Evolutionary conservation across 2,329 filamentous ascomycete genomes (phyloP).

Genomic region (Fusarium nanum): DNA sequence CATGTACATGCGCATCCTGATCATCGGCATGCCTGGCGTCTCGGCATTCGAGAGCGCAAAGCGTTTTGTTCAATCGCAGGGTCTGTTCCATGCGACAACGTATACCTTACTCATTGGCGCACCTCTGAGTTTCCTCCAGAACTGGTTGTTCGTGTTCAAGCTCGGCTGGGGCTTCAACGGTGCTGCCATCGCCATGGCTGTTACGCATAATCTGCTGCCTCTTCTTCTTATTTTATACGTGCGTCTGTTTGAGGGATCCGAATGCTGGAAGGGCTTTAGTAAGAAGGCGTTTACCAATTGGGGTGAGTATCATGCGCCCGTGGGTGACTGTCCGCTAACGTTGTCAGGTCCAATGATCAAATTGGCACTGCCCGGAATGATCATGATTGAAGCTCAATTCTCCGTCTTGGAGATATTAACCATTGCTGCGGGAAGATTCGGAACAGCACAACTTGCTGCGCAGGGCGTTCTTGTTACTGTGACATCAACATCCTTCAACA

Average conservation of each 20-base stretch:
- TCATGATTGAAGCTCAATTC: conserved; percentile 93
- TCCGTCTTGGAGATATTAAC: conserved; percentile 90
- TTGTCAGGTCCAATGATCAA: conserved; percentile 73
- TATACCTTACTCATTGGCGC: conserved; percentile 79
- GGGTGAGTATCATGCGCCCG: conserved; percentile 48
- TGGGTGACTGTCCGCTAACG: background rate
- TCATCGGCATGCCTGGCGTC: conserved; percentile 77
- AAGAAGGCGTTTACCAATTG: conserved; percentile 76
- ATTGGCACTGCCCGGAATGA: conserved; percentile 83
- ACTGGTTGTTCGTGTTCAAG: conserved; percentile 80
- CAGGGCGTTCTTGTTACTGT: conserved; percentile 85
- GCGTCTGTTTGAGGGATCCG: conserved; percentile 72
- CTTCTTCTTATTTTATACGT: conserved; percentile 79
- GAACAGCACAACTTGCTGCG: conserved; percentile 80
- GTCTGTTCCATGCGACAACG: conserved; percentile 78
- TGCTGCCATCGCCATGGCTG: conserved; percentile 79
- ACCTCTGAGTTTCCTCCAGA: conserved; percentile 78
- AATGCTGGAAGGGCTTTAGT: conserved; percentile 85
- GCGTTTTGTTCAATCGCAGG: conserved; percentile 82
- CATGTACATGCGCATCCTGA: conserved; percentile 75
- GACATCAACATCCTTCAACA: conserved; percentile 82
- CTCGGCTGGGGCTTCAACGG: conserved; percentile 76
- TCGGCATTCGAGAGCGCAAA: conserved; percentile 80
- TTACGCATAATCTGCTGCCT: conserved; percentile 81
- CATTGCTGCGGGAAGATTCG: conserved; percentile 79